Percentiles rank a stretch among this genome's conserved stretches.
These are phyloP conservation scores for Fusarium dlaminii DNA, from an alignment of 2,329 filamentous ascomycete genomes.

Conservation along the genomic window DNA sequence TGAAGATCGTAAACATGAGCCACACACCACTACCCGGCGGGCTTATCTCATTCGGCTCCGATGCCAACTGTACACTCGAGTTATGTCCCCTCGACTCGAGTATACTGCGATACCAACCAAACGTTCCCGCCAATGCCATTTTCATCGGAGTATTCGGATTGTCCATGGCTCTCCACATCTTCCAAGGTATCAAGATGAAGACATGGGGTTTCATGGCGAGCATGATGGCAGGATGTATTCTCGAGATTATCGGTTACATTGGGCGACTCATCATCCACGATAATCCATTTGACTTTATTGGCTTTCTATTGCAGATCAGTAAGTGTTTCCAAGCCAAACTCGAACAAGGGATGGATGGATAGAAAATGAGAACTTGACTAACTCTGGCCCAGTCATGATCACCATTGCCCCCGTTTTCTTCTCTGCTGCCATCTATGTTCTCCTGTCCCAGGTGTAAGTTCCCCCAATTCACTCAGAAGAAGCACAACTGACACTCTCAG, in stretches of 20 bases:
- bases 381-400: slow-evolving; percentile 42
- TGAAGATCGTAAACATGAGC: neutral
- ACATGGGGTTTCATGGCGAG: slow-evolving; percentile 54
- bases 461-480: too few relatives aligned
- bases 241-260: slow-evolving; percentile 69
- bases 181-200: slow-evolving; percentile 30
- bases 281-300: slow-evolving; percentile 65
- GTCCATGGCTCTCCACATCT: slow-evolving; percentile 29
- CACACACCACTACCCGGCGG: slow-evolving; percentile 31
- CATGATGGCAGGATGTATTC: slow-evolving; percentile 63
- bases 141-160: slow-evolving; percentile 34
- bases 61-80: slow-evolving; percentile 40
- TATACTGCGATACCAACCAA: slow-evolving; percentile 38
- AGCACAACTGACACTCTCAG: slow-evolving; percentile 2
- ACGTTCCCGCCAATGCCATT: slow-evolving; percentile 28
- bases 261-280: slow-evolving; percentile 65
- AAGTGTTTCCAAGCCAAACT: slow-evolving; percentile 39
- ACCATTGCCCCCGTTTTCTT: slow-evolving; percentile 46
- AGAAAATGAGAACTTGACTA: neutral
- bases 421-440: slow-evolving; percentile 43
- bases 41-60: slow-evolving; percentile 36
- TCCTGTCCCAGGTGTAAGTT: slow-evolving; percentile 43
- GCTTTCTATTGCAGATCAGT: slow-evolving; percentile 73
- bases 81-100: slow-evolving; percentile 38
- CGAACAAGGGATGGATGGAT: neutral